phyloP scores from a whole-genome alignment of 306 rosid genomes.

The Glycine soja region DNA sequence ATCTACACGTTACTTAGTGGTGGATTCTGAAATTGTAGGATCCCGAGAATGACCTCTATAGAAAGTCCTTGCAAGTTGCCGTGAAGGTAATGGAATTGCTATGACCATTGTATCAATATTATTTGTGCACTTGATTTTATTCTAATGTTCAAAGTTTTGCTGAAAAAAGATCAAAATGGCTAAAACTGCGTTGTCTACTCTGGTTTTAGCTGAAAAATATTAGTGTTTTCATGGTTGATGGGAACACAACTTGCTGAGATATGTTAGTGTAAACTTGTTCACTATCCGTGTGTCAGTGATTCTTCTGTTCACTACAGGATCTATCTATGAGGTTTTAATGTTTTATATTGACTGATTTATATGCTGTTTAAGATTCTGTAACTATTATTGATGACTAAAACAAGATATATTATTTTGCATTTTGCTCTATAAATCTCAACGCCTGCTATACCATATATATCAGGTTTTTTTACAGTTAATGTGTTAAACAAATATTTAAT shows the following conservation, averaged over 20 bases:
- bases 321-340: background rate
- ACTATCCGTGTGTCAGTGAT: too few relatives aligned
- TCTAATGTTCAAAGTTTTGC: background rate
- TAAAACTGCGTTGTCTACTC: background rate
- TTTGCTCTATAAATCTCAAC: too few relatives aligned
- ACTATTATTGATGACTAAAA: too few relatives aligned
- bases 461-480: too few relatives aligned
- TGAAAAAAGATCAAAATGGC: background rate
- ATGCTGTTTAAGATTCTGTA: too few relatives aligned
- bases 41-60: constrained; percentile 76
- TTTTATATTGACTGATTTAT: too few relatives aligned
- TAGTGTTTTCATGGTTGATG: constrained; percentile 19
- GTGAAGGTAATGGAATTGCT: constrained; percentile 59
- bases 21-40: constrained; percentile 62
- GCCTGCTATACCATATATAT: too few relatives aligned
- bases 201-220: background rate
- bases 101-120: constrained; percentile 27
- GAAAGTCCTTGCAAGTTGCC: constrained; percentile 72
- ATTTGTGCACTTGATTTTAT: background rate
- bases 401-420: too few relatives aligned
- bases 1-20: constrained; percentile 29
- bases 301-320: background rate
- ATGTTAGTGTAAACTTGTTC: background rate
- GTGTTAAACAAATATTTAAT: too few relatives aligned
- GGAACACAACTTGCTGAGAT: constrained; percentile 2